Evolutionary conservation across 2,329 filamentous ascomycete species (phyloP), one percentile per base, ranked within the genome.

Genomic region (Albophoma yamanashiensis): DNA sequence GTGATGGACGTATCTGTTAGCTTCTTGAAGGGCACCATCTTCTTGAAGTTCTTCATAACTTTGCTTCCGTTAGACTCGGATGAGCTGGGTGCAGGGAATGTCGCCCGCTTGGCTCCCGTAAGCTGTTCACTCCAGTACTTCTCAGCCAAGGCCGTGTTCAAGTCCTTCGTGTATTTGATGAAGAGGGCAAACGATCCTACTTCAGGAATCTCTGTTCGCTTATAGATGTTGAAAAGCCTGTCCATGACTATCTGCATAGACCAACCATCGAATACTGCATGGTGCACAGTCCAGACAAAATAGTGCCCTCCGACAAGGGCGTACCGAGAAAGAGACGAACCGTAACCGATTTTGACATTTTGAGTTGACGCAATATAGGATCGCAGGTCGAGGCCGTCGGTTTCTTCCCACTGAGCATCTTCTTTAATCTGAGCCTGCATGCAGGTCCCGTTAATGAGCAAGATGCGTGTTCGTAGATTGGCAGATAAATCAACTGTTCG

Each of bases 191-290:
- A 60, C 17, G 59, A 55, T 25, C 20, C 11, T 3, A 31, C n/a
- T 43, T 55, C 34, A 58, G 45, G 22, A 9, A 25, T 38, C n/a
- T 43, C 53, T 50, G 17, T 55, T 40, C 8, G 55, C 59, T 20
- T 2, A 34, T 64, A 66, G n/a, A 58, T 45, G 4, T 55, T 56
- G 22, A 58, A 36, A 5, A 67, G 50, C 1, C 38, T 31, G 15
- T 57, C 43, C n/a, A 61, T n/a, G 25, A 65, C 57, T 0, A 66
- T 55, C 11, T 42, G 45, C 55, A 64, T 22, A 11, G 65, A 64
- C 66, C 66, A 69, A 11, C 68, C 69, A 50, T 71, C 69, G 34
- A 69, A 67, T 0, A 69, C 38, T 4, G 68, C 62, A 34, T 70
- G 69, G 34, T 71, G 69, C 3, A 62, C 60, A 3, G 66, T 66